Percentiles rank a stretch among this genome's conserved stretches.
Evolutionary conservation across 1,139 yeast species (phyloP).

Genomic region (Wickerhamomyces sp.): DNA sequence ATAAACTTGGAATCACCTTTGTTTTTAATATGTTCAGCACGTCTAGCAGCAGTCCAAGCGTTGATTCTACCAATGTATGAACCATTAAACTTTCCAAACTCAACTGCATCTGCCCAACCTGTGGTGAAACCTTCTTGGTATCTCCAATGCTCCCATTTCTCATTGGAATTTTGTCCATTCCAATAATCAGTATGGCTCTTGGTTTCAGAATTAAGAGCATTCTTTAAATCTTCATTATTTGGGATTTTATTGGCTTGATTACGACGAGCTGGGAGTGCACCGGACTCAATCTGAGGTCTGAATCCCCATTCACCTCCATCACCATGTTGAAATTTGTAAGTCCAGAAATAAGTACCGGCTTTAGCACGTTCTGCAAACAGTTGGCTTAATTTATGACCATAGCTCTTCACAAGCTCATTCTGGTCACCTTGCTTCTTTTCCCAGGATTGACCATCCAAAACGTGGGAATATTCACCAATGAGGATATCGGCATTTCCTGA

Average conservation of each 20-base stretch:
- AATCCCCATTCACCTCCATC: slow-evolving; percentile 98
- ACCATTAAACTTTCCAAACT: slow-evolving; percentile 63
- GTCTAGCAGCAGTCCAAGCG: slow-evolving; percentile 59
- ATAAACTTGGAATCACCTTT: slow-evolving; percentile 51
- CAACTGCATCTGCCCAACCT: slow-evolving; percentile 68
- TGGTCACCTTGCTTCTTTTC: slow-evolving; percentile 42
- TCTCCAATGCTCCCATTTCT: slow-evolving; percentile 74
- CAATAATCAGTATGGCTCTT: slow-evolving; percentile 60
- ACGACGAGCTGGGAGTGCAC: slow-evolving; percentile 43
- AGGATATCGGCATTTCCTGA: slow-evolving; percentile 59
- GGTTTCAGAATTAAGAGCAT: slow-evolving; percentile 34
- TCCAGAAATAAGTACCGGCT: slow-evolving; percentile 85
- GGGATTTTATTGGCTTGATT: slow-evolving; percentile 27
- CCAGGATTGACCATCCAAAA: slow-evolving; percentile 76
- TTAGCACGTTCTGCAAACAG: slow-evolving; percentile 47
- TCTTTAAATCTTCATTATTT: slow-evolving; percentile 38
- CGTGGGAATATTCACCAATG: slow-evolving; percentile 91
- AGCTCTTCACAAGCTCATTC: slow-evolving; percentile 37
- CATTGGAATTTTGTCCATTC: slow-evolving; percentile 52
- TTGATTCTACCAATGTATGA: slow-evolving; percentile 68
- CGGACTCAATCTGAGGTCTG: slow-evolving; percentile 66
- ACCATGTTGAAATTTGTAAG: slow-evolving; percentile 79
- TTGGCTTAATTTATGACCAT: slow-evolving; percentile 39
- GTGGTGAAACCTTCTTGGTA: slow-evolving; percentile 69
- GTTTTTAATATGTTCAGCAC: slow-evolving; percentile 49